Percentiles rank a stretch among this genome's conserved stretches.
Conservation (phyloP, 1,284 basidiomycete genomes). For the Ustilago curta region DNA sequence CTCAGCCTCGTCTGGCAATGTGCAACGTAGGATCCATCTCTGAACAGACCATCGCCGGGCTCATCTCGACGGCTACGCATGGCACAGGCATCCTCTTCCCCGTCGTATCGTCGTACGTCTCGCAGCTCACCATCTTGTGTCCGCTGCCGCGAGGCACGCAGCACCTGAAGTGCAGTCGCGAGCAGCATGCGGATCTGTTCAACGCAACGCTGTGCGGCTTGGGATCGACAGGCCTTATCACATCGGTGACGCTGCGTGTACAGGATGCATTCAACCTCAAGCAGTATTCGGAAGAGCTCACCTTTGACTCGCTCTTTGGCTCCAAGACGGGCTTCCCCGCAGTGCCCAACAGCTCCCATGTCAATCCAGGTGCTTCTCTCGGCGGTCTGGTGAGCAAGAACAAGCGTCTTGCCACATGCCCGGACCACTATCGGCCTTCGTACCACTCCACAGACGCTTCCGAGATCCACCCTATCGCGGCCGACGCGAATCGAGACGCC, state of each 20-base stretch:
- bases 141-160: slow-evolving; percentile 73
- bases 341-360: slow-evolving; percentile 15
- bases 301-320: slow-evolving; percentile 74
- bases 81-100: slow-evolving; percentile 85
- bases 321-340: slow-evolving; percentile 69
- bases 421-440: slow-evolving; percentile 33
- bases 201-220: slow-evolving; percentile 91
- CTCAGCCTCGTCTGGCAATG: slow-evolving; percentile 79
- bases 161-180: slow-evolving; percentile 77
- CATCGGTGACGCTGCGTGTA: slow-evolving; percentile 81
- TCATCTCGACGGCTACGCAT: slow-evolving; percentile 94
- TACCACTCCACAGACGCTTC: slow-evolving; percentile 22
- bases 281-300: slow-evolving; percentile 79
- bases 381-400: slow-evolving; percentile 56
- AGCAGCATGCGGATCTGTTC: slow-evolving; percentile 81
- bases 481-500: slow-evolving; percentile 17
- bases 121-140: slow-evolving; percentile 78
- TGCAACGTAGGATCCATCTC: slow-evolving; percentile 95
- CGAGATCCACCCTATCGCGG: slow-evolving; percentile 47
- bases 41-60: slow-evolving; percentile 93
- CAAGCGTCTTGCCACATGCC: slow-evolving; percentile 47
- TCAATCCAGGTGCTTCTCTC: slow-evolving; percentile 34
- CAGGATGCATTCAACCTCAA: slow-evolving; percentile 85
- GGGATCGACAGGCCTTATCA: slow-evolving; percentile 90
- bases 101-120: slow-evolving; percentile 85